These are phyloP conservation scores for Boletus coccyginus DNA, from an alignment of 768 basidiomycete genomes.

Conservation along the genomic window DNA sequence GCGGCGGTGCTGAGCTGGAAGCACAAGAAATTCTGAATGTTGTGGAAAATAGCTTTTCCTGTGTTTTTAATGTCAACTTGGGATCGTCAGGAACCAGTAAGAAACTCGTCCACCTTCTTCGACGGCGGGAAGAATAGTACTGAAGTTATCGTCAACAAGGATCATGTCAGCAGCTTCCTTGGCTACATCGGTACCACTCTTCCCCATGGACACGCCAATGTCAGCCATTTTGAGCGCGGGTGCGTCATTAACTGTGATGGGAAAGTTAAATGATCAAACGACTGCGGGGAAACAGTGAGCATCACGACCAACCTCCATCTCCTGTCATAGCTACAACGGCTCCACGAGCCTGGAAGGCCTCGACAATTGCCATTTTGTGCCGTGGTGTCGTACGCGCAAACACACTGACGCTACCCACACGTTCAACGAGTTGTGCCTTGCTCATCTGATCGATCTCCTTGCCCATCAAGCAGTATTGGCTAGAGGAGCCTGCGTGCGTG, in stretches of 20 bases:
- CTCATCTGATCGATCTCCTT: slow-evolving; percentile 82
- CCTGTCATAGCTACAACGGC: slow-evolving; percentile 97
- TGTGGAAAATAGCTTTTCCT: slow-evolving; percentile 98
- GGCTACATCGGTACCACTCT: slow-evolving; percentile 97
- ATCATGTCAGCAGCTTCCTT: slow-evolving; percentile 98
- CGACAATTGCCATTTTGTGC: slow-evolving; percentile 97
- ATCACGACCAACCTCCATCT: slow-evolving; percentile 75
- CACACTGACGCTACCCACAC: slow-evolving; percentile 78
- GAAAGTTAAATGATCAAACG: neutral
- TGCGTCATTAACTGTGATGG: slow-evolving; percentile 79
- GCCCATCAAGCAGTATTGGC: slow-evolving; percentile 66
- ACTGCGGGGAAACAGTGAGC: neutral
- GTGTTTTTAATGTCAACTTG: slow-evolving; percentile 1
- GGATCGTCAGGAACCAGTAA: neutral
- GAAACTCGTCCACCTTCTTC: slow-evolving; percentile 67
- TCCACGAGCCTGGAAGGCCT: slow-evolving; percentile 88
- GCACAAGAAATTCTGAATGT: slow-evolving; percentile 96
- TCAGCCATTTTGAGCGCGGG: slow-evolving; percentile 98
- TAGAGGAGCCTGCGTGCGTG: slow-evolving; percentile 27
- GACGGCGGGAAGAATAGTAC: slow-evolving; percentile 89
- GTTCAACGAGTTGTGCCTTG: slow-evolving; percentile 76
- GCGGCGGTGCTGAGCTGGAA: slow-evolving; percentile 99
- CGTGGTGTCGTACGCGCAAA: slow-evolving; percentile 95
- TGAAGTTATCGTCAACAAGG: slow-evolving; percentile 96
- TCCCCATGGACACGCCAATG: slow-evolving; percentile 97